Base-by-base conservation (phyloP, 306 rosid species). In the Prosopis cineraria region DNA sequence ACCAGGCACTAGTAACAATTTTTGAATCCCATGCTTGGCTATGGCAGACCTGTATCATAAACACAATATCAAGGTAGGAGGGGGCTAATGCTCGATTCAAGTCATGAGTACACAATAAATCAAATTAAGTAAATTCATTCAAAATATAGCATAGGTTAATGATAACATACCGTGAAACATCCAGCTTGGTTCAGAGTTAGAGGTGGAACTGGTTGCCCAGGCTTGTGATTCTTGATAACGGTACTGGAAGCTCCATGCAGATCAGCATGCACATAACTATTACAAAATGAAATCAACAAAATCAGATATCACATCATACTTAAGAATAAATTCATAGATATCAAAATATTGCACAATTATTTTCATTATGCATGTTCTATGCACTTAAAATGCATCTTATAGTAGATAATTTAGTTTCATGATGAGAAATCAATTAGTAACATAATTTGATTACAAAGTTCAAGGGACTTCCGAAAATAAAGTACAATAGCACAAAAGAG, bases 21-120 rank as follows among this genome's bases (percentile, higher is more conserved):
- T 95, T 95, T n/a, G 98, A 91, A 86, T 95, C 97, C 99, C 99
- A 95, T 66, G 97, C 99, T 81, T 90, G 91, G 81, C 98, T 93
- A 70, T 95, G 98, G 88, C 99, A 95, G 79, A 95, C 99, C 99
- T 95, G 84, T 40, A 81, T 25, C 53, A 69, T 43, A 78, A 77
- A 85, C 60, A 73, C 58, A 60, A 82, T 45, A 68, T 24, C 34
- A 43, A 36, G 19, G 62, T 45, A 39, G 69, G 33, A 43, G 36
- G 19, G 70, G 14, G 66, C 77, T 75, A 74, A 45, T 74, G 78
- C 70, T 80, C 82, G 78, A 77, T 86, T 73, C 48, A 62, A 43
- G 27, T 81, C 73, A 81, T 33, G 60, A 81, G 72, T 52, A 75
- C 68, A 65, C 31, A 77, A 66, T 33, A n/a, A 76, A 36, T 29